A percentile compares a stretch with the other conserved stretches of the same genome.
phyloP scores from a whole-genome alignment of 306 rosid species.

The Canavalia gladiata region DNA sequence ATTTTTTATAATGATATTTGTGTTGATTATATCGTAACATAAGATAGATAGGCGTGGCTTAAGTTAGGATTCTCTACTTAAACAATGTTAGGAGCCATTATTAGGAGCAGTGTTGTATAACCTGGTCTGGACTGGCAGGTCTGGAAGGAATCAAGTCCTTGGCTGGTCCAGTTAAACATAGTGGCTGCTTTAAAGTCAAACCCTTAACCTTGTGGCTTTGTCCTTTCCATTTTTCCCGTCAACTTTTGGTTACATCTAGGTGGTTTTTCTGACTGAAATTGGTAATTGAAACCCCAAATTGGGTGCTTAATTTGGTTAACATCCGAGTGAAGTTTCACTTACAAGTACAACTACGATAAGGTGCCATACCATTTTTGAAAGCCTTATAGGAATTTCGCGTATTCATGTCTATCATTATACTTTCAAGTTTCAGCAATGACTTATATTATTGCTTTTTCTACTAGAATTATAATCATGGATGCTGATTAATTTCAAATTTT shows the following conservation, averaged over 20 bases:
- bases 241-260: neutral
- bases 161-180: constrained; percentile 4
- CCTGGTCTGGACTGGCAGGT: constrained; percentile 17
- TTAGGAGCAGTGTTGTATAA: constrained; percentile 2
- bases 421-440: constrained; percentile 22
- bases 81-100: constrained; percentile 2
- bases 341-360: neutral
- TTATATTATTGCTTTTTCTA: constrained; percentile 28
- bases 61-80: constrained; percentile 19
- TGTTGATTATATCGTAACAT: constrained; percentile 25
- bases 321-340: neutral
- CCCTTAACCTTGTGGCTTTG: neutral
- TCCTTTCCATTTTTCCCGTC: neutral
- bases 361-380: constrained; percentile 1
- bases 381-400: neutral
- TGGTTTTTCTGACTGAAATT: neutral
- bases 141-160: constrained; percentile 41
- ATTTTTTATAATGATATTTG: constrained; percentile 5
- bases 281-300: neutral
- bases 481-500: constrained; percentile 41
- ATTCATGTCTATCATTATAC: constrained; percentile 7
- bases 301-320: neutral
- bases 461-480: constrained; percentile 40
- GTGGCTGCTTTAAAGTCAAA: constrained; percentile 12
- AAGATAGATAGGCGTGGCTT: neutral